phyloP scores from a whole-genome alignment of 768 basidiomycete species.

The Naganishia friedmannii region DNA sequence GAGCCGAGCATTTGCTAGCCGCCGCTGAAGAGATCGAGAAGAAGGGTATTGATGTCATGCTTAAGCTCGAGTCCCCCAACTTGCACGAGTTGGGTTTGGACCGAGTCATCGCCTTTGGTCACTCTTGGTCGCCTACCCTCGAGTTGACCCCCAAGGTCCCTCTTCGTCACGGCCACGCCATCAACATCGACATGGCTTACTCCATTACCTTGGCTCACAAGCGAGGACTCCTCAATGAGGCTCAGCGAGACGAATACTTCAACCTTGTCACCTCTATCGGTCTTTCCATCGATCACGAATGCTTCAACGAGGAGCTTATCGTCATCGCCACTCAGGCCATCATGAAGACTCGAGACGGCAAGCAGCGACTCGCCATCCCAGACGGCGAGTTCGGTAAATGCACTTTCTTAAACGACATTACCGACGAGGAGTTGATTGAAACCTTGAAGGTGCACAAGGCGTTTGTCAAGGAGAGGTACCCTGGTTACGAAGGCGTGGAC shows the following conservation, averaged over 20 bases:
- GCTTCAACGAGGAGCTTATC: constrained; percentile 49
- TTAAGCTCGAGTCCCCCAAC: constrained; percentile 53
- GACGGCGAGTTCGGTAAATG: constrained; percentile 51
- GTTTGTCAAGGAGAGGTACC: constrained; percentile 44
- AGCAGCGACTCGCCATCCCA: constrained; percentile 52
- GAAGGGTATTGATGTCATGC: constrained; percentile 52
- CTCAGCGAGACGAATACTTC: constrained; percentile 51
- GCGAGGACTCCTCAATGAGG: constrained; percentile 49
- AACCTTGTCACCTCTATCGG: constrained; percentile 48
- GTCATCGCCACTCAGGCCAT: constrained; percentile 50
- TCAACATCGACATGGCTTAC: constrained; percentile 54
- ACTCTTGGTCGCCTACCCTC: constrained; percentile 45
- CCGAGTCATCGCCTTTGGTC: constrained; percentile 50
- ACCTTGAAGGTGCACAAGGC: constrained; percentile 51
- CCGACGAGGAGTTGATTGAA: constrained; percentile 46
- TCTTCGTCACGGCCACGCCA: constrained; percentile 52
- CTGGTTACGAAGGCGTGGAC: constrained; percentile 48
- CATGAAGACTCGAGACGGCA: constrained; percentile 50
- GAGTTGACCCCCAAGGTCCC: constrained; percentile 51
- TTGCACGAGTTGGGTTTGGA: constrained; percentile 53
- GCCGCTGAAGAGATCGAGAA: constrained; percentile 50
- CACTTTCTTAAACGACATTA: constrained; percentile 52
- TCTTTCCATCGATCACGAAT: constrained; percentile 51
- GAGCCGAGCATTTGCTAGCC: constrained; percentile 39
- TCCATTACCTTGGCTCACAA: constrained; percentile 52